phyloP scores from a whole-genome alignment of 148 eudicot genomes.

The Fagopyrum homotropicum region DNA sequence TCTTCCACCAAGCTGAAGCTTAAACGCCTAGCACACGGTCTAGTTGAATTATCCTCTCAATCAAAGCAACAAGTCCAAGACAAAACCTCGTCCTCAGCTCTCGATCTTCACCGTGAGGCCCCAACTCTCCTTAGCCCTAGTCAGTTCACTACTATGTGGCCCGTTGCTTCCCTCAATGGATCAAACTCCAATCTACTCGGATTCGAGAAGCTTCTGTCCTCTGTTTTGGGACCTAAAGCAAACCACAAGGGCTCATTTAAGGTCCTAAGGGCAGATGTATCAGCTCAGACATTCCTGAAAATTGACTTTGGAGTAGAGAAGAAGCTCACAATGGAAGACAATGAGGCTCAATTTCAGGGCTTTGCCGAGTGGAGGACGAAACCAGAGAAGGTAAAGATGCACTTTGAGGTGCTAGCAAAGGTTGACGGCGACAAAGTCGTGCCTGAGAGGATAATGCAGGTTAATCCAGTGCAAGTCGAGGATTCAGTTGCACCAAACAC shows the following conservation, averaged over 20 bases:
- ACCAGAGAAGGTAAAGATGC: slow-evolving; percentile 71
- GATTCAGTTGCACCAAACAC: slow-evolving; percentile 48
- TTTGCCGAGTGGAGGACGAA: slow-evolving; percentile 87
- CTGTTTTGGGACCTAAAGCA: slow-evolving; percentile 72
- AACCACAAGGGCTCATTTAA: slow-evolving; percentile 67
- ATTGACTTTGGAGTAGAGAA: slow-evolving; percentile 75
- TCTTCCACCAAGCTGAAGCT: slow-evolving; percentile 69
- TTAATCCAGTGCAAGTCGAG: slow-evolving; percentile 52
- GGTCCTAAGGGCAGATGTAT: slow-evolving; percentile 79
- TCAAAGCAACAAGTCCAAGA: slow-evolving; percentile 28
- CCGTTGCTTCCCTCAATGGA: slow-evolving; percentile 64
- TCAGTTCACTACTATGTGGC: slow-evolving; percentile 76
- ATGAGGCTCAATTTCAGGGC: slow-evolving; percentile 21
- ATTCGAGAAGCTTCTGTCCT: slow-evolving; percentile 57
- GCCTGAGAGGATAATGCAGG: slow-evolving; percentile 76
- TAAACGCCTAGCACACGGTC: slow-evolving; percentile 88
- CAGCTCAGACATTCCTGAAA: slow-evolving; percentile 77
- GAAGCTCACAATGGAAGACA: slow-evolving; percentile 47
- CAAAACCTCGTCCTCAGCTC: slow-evolving; percentile 25
- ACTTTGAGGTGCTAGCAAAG: slow-evolving; percentile 88
- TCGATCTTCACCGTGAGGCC: slow-evolving; percentile 60
- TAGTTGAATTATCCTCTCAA: slow-evolving; percentile 73
- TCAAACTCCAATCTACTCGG: slow-evolving; percentile 66
- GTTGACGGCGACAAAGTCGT: slow-evolving; percentile 80
- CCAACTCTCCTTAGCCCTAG: slow-evolving; percentile 63